These are phyloP conservation scores for Drechslerella coelobrocha DNA, from an alignment of 2,329 filamentous ascomycete species.

Conservation along the genomic window DNA sequence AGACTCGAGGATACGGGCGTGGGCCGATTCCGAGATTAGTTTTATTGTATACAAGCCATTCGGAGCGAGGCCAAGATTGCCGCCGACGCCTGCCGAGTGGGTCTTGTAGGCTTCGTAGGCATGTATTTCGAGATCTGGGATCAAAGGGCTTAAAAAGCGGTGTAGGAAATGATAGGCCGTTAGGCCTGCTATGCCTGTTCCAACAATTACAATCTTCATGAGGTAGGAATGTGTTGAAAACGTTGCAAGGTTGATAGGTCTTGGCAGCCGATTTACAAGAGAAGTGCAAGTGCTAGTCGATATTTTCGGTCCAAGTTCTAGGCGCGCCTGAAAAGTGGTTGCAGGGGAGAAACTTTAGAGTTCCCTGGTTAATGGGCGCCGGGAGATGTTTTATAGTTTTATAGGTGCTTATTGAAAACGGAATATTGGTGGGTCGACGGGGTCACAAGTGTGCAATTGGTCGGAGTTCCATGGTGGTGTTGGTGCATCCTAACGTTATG, in stretches of 20 bases:
- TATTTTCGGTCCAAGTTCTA: no score
- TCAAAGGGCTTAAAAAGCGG: conserved; percentile 28
- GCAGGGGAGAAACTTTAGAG: no score
- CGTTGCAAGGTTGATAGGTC: conserved; percentile 6
- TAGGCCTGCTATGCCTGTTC: conserved; percentile 44
- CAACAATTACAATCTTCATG: conserved; percentile 46
- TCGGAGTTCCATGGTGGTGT: neutral
- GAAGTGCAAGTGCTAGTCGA: no score
- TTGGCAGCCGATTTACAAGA: no score
- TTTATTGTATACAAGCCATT: conserved; percentile 43
- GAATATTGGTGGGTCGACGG: no score
- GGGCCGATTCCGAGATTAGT: conserved; percentile 32
- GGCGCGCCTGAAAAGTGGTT: no score
- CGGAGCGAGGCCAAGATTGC: conserved; percentile 40
- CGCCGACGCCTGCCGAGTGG: conserved; percentile 32
- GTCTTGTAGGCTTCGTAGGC: conserved; percentile 42
- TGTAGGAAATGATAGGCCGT: conserved; percentile 47
- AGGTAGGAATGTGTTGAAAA: conserved; percentile 7
- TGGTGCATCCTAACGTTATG: conserved; percentile 48
- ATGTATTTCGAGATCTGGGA: conserved; percentile 28
- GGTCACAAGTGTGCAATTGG: no score
- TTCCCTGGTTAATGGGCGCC: no score
- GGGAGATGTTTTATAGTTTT: no score
- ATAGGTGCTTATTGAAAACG: no score
- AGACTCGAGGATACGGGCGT: conserved; percentile 30